Percentiles rank a stretch among this genome's conserved stretches.
phyloP scores from a whole-genome alignment of 2,329 filamentous ascomycete genomes.

The Claviceps lovelessii region DNA sequence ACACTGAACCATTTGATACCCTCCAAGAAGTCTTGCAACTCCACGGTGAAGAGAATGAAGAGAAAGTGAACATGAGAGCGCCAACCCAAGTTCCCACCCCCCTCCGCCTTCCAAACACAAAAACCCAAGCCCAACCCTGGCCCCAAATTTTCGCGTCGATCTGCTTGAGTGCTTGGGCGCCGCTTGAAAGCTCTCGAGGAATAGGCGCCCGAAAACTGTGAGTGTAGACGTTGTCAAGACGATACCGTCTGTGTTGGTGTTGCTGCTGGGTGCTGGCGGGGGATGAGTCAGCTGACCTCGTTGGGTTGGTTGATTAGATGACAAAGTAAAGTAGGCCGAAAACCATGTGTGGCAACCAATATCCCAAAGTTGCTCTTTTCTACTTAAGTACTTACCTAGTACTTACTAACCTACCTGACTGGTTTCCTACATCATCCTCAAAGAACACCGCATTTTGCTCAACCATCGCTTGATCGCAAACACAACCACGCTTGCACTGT shows the following conservation, averaged over 20 bases:
- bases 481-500: background rate
- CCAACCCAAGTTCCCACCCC: no score
- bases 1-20: background rate
- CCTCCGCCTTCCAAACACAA: no score
- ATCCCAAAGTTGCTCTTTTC: background rate
- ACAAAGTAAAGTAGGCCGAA: background rate
- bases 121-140: no score
- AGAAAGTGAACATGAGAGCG: background rate
- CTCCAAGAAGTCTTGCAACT: background rate
- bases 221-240: background rate
- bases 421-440: background rate
- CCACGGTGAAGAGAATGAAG: background rate
- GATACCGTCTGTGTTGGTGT: background rate
- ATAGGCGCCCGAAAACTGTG: background rate
- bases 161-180: no score
- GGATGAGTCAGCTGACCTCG: constrained; percentile 2
- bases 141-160: no score
- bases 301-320: background rate
- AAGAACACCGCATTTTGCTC: background rate
- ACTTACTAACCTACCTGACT: background rate
- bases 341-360: background rate
- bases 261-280: no score
- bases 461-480: background rate
- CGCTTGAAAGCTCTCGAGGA: background rate
- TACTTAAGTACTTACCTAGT: background rate